Base-by-base conservation (phyloP, 2,329 filamentous ascomycete genomes). In the Xylaria sp. region DNA sequence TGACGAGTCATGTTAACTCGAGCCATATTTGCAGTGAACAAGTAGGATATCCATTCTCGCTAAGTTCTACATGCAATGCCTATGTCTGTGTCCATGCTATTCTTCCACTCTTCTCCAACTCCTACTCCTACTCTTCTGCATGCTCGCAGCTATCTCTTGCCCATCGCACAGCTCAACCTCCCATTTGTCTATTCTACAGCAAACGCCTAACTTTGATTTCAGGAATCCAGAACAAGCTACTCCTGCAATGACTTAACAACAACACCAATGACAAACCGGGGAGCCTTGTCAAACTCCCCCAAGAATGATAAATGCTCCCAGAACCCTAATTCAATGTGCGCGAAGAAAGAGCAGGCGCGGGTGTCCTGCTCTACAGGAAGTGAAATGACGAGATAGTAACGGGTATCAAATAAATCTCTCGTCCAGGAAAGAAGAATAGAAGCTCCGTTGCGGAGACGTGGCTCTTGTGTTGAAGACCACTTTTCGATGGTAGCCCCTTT, bases 371-470 rank as follows among this genome's bases (percentile, higher is more conserved):
- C 59, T 33, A 15, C 33, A 58, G 68, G 66, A 68, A 71, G 44
- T 46, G 59, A 51, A 65, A 42, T 20, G 51, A 59, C 60, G 57
- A 69, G 66, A 65, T 38, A 38, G 59, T 44, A 59, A 33, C 23
- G 68, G 68, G 69, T 71, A 71, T 71, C 69, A 69, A 64, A 65
- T 59, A 63, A 68, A 49, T 66, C 31, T 66, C 63, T 66, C 63
- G 66, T 54, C 68, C 15, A 15, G 28, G 36, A 61, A 56, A 4
- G n/a, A 61, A 26, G n/a, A 33, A 60, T 40, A 65, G 42, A 13
- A 42, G 28, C n/a, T 51, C 26, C 44, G 48, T 11, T 28, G 36
- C 23, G 42, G 48, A 31, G 58, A 54, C 40, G 15, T 15, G 20
- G 33, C 11, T 17, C 26, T 23, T 31, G 23, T 31, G 26, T 20